These are phyloP conservation scores for Luffa aegyptiaca DNA, from an alignment of 306 rosid genomes.

Conservation along the genomic window DNA sequence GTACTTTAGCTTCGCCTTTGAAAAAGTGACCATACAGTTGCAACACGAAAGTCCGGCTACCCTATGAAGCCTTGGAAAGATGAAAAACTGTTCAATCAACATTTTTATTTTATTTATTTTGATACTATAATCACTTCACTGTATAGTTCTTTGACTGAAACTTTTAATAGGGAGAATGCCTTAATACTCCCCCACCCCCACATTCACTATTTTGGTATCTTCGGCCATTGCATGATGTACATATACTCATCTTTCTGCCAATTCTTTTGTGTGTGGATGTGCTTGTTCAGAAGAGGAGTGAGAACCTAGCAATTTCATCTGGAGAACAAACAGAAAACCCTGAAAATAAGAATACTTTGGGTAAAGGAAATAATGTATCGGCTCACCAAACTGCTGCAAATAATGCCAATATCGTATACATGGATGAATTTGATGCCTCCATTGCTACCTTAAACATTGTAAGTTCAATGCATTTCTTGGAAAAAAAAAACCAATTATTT, in stretches of 20 bases:
- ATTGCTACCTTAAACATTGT: constrained; percentile 45
- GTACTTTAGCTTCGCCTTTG: too few species aligned
- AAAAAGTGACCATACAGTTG: too few species aligned
- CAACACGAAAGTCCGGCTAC: background rate
- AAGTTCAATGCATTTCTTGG: constrained; percentile 4
- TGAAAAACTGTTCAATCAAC: background rate
- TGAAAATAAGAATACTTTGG: constrained; percentile 52
- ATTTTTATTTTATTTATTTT: background rate
- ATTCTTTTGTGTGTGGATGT: constrained; percentile 10
- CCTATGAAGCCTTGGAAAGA: background rate
- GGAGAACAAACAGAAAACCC: constrained; percentile 59
- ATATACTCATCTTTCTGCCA: constrained; percentile 16
- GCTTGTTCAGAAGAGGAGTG: constrained; percentile 56
- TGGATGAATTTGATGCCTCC: constrained; percentile 78
- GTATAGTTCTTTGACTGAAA: background rate
- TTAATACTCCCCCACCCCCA: background rate
- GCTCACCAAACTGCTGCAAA: constrained; percentile 41
- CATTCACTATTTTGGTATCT: background rate
- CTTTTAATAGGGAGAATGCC: background rate
- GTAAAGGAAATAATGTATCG: constrained; percentile 47
- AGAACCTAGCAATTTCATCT: constrained; percentile 54
- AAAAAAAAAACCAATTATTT: background rate
- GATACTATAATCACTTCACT: background rate
- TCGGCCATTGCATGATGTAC: background rate
- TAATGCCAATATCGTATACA: constrained; percentile 31